Evolutionary conservation across 2,329 filamentous ascomycete species (phyloP).

Genomic region (Epichloe coenophiala): DNA sequence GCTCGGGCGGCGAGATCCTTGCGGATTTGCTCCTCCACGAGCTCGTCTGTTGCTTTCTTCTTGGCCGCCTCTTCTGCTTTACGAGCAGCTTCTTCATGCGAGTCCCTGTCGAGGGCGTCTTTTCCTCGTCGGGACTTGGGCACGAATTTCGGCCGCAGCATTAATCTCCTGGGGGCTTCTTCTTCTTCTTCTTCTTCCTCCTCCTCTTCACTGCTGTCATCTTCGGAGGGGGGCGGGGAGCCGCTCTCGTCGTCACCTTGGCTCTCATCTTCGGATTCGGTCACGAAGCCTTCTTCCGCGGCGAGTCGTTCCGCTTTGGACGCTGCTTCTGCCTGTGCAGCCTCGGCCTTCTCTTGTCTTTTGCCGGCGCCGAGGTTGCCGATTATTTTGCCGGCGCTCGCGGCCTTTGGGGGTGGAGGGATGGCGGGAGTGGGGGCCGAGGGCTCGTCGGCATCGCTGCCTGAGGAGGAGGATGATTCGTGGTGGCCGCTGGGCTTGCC

Average conservation of each 20-base stretch:
- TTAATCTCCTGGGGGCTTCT: constrained; percentile 31
- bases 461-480: constrained; percentile 39
- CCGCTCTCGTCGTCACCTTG: constrained; percentile 15
- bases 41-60: constrained; percentile 57
- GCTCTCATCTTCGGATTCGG: constrained; percentile 33
- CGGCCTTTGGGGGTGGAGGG: constrained; percentile 42
- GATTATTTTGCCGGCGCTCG: constrained; percentile 42
- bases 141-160: constrained; percentile 51
- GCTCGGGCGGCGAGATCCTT: constrained; percentile 65
- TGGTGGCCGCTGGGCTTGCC: constrained; percentile 57
- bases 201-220: constrained; percentile 28
- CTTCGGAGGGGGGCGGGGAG: constrained; percentile 13
- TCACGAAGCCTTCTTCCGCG: constrained; percentile 50
- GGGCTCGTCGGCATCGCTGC: constrained; percentile 25
- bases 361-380: constrained; percentile 34
- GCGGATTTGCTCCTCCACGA: constrained; percentile 81
- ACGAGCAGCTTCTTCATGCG: constrained; percentile 21
- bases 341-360: constrained; percentile 21
- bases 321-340: constrained; percentile 35
- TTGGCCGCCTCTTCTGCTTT: constrained; percentile 46
- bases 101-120: constrained; percentile 14
- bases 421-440: constrained; percentile 21
- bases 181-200: constrained; percentile 21
- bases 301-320: constrained; percentile 37
- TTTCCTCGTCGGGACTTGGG: constrained; percentile 41